Percentiles rank a stretch among this genome's conserved stretches.
Conservation (phyloP, 2,329 filamentous ascomycete genomes). For the Cryphonectria parasitica region DNA sequence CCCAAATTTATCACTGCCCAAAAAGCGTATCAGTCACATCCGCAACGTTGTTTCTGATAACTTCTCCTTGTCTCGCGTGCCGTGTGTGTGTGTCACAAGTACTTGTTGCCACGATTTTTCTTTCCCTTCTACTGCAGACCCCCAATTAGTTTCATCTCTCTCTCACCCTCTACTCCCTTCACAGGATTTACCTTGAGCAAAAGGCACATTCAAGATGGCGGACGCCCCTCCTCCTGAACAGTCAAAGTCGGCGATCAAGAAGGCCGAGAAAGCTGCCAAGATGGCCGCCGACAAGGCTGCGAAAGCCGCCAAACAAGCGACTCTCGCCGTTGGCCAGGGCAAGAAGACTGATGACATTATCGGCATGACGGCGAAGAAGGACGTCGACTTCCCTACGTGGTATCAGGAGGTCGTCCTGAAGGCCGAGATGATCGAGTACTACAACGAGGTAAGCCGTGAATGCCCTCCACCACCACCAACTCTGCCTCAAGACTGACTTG, state of each 20-base stretch:
- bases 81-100: slow-evolving; percentile 18
- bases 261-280: slow-evolving; percentile 67
- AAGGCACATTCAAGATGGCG: slow-evolving; percentile 33
- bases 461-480: neutral
- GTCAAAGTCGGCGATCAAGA: slow-evolving; percentile 68
- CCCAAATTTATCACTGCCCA: slow-evolving; percentile 12
- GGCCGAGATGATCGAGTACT: slow-evolving; percentile 97
- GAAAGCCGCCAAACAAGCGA: slow-evolving; percentile 62
- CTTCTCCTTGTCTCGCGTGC: slow-evolving; percentile 1
- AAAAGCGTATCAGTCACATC: neutral
- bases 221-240: slow-evolving; percentile 40
- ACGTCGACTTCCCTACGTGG: slow-evolving; percentile 80
- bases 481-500: slow-evolving; percentile 4
- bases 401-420: slow-evolving; percentile 98
- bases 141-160: neutral
- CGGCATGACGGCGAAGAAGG: slow-evolving; percentile 84
- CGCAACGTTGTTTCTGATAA: slow-evolving; percentile 4
- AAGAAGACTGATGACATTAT: slow-evolving; percentile 73
- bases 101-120: neutral
- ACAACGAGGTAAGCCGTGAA: slow-evolving; percentile 48
- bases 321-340: slow-evolving; percentile 57
- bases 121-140: neutral
- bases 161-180: neutral
- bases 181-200: slow-evolving; percentile 10
- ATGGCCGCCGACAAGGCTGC: slow-evolving; percentile 64